Conservation (phyloP, 192 early-diverging fungal species). For the Mycoemilia scoparia region DNA sequence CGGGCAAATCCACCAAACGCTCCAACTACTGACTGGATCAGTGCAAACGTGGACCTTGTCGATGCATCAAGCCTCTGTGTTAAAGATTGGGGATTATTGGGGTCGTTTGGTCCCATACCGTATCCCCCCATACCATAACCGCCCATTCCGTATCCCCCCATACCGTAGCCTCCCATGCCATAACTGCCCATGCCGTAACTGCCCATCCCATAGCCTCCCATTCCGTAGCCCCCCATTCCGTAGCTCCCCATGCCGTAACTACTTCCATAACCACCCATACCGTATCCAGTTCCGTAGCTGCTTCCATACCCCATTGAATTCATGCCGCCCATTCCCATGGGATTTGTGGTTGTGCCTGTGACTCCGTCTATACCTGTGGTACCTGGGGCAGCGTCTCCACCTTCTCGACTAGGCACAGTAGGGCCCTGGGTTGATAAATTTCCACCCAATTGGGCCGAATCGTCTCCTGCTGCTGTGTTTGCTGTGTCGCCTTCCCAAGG, state of each 20-base stretch:
- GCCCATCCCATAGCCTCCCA: conserved; percentile 17
- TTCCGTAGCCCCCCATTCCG: conserved; percentile 17
- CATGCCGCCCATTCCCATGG: too few species aligned
- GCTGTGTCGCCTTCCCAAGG: too few species aligned
- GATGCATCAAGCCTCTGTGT: conserved; percentile 78
- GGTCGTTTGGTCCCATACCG: conserved; percentile 43
- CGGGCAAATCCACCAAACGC: conserved; percentile 94
- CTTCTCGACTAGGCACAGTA: too few species aligned
- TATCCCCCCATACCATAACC: conserved; percentile 20
- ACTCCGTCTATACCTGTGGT: too few species aligned
- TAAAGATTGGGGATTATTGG: conserved; percentile 31
- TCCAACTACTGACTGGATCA: conserved; percentile 82
- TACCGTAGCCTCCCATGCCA: conserved; percentile 24
- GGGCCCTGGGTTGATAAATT: too few species aligned
- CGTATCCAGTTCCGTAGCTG: too few species aligned
- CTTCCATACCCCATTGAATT: too few species aligned
- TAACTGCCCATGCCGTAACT: conserved; percentile 33
- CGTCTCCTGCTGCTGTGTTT: too few species aligned
- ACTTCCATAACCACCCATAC: conserved; percentile 19
- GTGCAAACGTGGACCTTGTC: conserved; percentile 79
- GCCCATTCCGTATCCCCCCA: conserved; percentile 31
- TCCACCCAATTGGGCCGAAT: too few species aligned
- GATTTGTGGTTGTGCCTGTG: too few species aligned
- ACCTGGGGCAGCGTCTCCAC: too few species aligned
- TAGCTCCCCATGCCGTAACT: conserved; percentile 16